phyloP scores from a whole-genome alignment of 441 rosid genomes.

The Gossypium schwendimanii region DNA sequence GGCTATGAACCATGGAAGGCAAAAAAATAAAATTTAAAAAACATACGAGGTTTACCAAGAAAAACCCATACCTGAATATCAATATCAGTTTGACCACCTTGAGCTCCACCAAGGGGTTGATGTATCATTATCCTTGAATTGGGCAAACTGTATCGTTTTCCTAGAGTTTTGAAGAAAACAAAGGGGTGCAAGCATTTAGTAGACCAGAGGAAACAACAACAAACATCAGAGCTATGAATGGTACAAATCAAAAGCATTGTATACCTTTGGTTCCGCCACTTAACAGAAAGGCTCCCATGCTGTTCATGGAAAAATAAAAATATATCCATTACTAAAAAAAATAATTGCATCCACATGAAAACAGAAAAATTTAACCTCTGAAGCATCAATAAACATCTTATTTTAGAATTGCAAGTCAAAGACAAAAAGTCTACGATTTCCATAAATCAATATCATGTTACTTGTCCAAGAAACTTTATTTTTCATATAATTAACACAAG shows the following conservation, averaged over 20 bases:
- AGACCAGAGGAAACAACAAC: conserved; percentile 2
- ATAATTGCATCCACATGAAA: background rate
- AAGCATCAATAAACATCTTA: background rate
- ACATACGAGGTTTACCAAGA: background rate
- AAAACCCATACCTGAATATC: conserved; percentile 64
- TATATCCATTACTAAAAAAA: background rate
- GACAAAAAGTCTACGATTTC: background rate
- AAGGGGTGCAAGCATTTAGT: conserved; percentile 7
- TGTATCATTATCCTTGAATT: conserved; percentile 99
- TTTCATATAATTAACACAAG: background rate
- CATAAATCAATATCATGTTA: background rate
- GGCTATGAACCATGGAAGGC: background rate
- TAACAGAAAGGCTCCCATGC: conserved; percentile 96
- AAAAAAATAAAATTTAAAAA: background rate
- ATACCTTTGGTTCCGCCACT: conserved; percentile 95
- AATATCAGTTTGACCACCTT: conserved; percentile 81
- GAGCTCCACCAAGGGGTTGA: conserved; percentile 97
- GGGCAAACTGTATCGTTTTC: conserved; percentile 91
- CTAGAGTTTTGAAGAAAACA: conserved; percentile 29
- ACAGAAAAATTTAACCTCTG: background rate
- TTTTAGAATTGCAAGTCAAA: background rate
- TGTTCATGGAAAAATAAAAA: conserved; percentile 28
- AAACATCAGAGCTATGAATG: conserved; percentile 7
- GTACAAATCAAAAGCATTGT: background rate
- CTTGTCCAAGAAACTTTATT: background rate